These are phyloP conservation scores for Trichoderma semiorbis DNA, from an alignment of 2,329 filamentous ascomycete species.

Conservation along the genomic window DNA sequence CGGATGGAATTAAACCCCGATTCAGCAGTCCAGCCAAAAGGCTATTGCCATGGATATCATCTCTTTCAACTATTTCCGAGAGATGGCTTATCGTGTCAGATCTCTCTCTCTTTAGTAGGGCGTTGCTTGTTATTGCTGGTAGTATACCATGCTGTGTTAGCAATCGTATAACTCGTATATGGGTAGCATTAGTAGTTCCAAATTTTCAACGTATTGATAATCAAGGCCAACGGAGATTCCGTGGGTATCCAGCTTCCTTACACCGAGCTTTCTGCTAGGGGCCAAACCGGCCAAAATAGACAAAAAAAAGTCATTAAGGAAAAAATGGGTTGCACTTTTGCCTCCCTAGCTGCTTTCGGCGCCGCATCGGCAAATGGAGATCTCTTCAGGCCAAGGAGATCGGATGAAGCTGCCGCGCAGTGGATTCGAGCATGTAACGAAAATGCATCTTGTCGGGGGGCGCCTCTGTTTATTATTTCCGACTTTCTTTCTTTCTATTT, in stretches of 20 bases:
- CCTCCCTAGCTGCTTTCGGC: neutral
- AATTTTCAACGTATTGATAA: neutral
- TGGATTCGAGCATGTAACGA: conserved; percentile 2
- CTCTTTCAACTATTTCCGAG: neutral
- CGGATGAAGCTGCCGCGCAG: neutral
- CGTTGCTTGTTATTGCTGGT: too few relatives aligned
- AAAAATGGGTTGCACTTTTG: neutral
- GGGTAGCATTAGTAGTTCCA: neutral
- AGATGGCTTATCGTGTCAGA: neutral
- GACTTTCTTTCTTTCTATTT: neutral
- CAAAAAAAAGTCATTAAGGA: neutral
- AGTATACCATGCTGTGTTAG: neutral
- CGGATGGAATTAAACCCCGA: neutral
- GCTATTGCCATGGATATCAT: neutral
- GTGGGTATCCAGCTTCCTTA: neutral
- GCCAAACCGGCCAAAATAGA: neutral
- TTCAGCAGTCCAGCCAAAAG: neutral
- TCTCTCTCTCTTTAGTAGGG: neutral
- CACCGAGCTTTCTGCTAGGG: neutral
- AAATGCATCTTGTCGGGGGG: neutral
- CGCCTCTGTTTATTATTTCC: neutral
- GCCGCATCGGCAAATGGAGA: neutral
- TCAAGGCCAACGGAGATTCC: conserved; percentile 2
- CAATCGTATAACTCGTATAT: neutral
- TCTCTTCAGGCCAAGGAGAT: neutral